Conservation (phyloP, 23 red algal genomes). For the Gracilaria gracilis region DNA sequence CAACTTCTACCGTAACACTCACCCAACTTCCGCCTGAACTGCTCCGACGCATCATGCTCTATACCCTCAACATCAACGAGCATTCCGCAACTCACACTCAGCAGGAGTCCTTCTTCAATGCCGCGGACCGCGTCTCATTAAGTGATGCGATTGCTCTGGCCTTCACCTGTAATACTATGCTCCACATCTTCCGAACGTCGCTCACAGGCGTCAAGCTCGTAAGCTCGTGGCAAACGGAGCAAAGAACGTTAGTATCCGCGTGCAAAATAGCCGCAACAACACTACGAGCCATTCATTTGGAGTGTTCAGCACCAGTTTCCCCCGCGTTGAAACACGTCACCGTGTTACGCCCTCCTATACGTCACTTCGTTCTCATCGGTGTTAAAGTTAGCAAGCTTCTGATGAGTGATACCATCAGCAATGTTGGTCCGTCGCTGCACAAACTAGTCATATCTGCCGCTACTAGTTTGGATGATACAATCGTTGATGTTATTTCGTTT, state of each 20-base stretch:
- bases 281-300: slow-evolving; percentile 39
- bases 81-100: background rate
- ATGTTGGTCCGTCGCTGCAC: slow-evolving; percentile 28
- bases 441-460: slow-evolving; percentile 53
- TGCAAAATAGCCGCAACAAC: slow-evolving; percentile 45
- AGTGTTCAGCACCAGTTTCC: slow-evolving; percentile 47
- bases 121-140: background rate
- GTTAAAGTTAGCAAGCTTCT: slow-evolving; percentile 41
- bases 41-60: slow-evolving; percentile 47
- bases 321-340: slow-evolving; percentile 29
- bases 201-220: slow-evolving; percentile 44
- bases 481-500: slow-evolving; percentile 19
- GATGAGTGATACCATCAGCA: slow-evolving; percentile 18
- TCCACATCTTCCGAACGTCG: slow-evolving; percentile 30
- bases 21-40: slow-evolving; percentile 34
- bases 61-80: slow-evolving; percentile 12
- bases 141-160: slow-evolving; percentile 19
- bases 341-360: slow-evolving; percentile 5
- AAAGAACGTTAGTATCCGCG: slow-evolving; percentile 1
- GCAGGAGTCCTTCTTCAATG: slow-evolving; percentile 30
- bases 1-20: background rate
- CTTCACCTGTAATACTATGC: slow-evolving; percentile 37
- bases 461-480: slow-evolving; percentile 29
- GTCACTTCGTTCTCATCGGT: slow-evolving; percentile 54
- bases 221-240: slow-evolving; percentile 53